Percentiles rank a stretch among this genome's conserved stretches.
Conservation (phyloP, 805 yeast genomes). For the Metschnikowia reukaufii region DNA sequence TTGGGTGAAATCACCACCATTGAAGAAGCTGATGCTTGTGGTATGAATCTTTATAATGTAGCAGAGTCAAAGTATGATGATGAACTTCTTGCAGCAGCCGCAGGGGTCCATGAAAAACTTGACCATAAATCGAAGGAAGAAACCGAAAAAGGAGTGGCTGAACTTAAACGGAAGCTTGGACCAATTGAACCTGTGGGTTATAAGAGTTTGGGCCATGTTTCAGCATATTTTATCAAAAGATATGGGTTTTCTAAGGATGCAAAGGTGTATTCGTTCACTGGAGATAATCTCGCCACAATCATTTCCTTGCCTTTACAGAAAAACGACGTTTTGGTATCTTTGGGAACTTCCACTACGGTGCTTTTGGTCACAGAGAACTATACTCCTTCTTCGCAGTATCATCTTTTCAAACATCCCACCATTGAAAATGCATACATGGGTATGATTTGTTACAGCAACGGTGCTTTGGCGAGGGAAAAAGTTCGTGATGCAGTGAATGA, state of each 20-base stretch:
- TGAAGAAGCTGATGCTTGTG: slow-evolving; percentile 89
- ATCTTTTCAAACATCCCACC: slow-evolving; percentile 84
- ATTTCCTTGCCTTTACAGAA: slow-evolving; percentile 74
- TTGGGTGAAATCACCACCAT: slow-evolving; percentile 61
- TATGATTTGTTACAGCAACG: slow-evolving; percentile 92
- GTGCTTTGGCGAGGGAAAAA: slow-evolving; percentile 80
- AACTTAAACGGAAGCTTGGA: slow-evolving; percentile 55
- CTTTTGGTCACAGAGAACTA: slow-evolving; percentile 76
- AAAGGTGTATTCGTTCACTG: slow-evolving; percentile 73
- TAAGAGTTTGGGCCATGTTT: slow-evolving; percentile 50
- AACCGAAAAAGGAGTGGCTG: slow-evolving; percentile 32
- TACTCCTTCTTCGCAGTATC: slow-evolving; percentile 78
- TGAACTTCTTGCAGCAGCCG: slow-evolving; percentile 53
- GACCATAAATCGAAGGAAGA: slow-evolving; percentile 34
- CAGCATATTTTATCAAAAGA: slow-evolving; percentile 58
- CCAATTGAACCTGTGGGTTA: slow-evolving; percentile 51
- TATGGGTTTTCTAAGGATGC: slow-evolving; percentile 65
- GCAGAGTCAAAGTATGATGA: slow-evolving; percentile 54
- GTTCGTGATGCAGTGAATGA: slow-evolving; percentile 63
- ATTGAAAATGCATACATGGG: slow-evolving; percentile 80
- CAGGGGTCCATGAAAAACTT: slow-evolving; percentile 47
- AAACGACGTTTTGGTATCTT: slow-evolving; percentile 74
- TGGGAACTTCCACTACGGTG: slow-evolving; percentile 93
- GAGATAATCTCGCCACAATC: slow-evolving; percentile 88
- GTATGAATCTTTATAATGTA: slow-evolving; percentile 86